Conservation (phyloP, 2,329 filamentous ascomycete species). For the Teratosphaeria nubilosa region DNA sequence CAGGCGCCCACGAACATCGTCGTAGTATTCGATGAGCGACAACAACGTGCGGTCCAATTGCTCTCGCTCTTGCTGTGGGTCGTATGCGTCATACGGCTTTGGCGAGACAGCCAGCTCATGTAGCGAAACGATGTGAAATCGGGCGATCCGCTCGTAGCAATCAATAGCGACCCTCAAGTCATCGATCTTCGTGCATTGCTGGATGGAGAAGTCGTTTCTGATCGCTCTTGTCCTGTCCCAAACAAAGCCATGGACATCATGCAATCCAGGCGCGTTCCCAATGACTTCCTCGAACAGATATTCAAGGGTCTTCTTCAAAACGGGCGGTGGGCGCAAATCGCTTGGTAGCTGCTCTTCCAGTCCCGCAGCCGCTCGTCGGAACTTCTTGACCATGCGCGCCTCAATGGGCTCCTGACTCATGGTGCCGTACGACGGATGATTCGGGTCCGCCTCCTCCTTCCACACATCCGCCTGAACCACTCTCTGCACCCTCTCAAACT, state of each 20-base stretch:
- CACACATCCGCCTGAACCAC: conserved; percentile 54
- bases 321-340: conserved; percentile 48
- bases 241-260: conserved; percentile 50
- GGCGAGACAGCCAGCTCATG: conserved; percentile 47
- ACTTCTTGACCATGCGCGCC: conserved; percentile 53
- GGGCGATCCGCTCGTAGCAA: conserved; percentile 53
- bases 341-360: conserved; percentile 54
- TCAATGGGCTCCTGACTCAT: conserved; percentile 35
- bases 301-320: conserved; percentile 34
- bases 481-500: conserved; percentile 52
- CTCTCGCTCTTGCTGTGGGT: conserved; percentile 51
- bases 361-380: conserved; percentile 52
- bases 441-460: conserved; percentile 43
- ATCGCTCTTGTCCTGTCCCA: conserved; percentile 57
- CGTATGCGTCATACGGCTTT: conserved; percentile 42
- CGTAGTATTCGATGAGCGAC: conserved; percentile 52
- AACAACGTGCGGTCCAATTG: conserved; percentile 54
- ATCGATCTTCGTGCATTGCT: conserved; percentile 46
- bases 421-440: conserved; percentile 12
- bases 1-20: conserved; percentile 42
- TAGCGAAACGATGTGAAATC: conserved; percentile 53
- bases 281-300: conserved; percentile 40
- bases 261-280: conserved; percentile 39
- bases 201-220: conserved; percentile 55
- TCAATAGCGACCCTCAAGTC: conserved; percentile 49